A percentile compares a stretch with the other conserved stretches of the same genome.
Evolutionary conservation across 306 rosid genomes (phyloP).

Genomic region (Rubus parviflorus): DNA sequence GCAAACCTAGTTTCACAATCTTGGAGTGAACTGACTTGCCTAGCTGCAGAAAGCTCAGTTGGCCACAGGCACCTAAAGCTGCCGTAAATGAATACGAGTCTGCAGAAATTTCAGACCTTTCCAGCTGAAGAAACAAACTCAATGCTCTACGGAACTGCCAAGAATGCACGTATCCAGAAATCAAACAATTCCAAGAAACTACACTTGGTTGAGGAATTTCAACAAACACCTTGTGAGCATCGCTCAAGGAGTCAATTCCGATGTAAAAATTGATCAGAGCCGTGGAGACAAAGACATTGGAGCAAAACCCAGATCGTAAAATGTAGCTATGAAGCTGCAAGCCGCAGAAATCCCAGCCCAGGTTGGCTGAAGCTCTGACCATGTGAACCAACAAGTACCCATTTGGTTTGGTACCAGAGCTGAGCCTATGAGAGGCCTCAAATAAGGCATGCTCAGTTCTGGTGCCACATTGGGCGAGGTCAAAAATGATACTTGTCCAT

Average conservation of each 20-base stretch:
- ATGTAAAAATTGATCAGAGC: constrained; percentile 46
- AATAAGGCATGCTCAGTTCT: constrained; percentile 22
- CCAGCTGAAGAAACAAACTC: constrained; percentile 32
- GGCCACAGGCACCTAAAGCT: constrained; percentile 57
- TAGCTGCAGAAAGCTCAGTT: constrained; percentile 36
- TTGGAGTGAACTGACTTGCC: constrained; percentile 61
- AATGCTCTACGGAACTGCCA: constrained; percentile 49
- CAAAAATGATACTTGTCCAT: constrained; percentile 16
- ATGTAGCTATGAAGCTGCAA: constrained; percentile 55
- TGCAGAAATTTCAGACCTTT: constrained; percentile 42
- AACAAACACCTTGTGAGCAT: constrained; percentile 51
- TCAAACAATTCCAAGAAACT: constrained; percentile 67
- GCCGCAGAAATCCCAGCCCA: constrained; percentile 30
- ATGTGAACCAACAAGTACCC: constrained; percentile 49
- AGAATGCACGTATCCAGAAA: constrained; percentile 56
- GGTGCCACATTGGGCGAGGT: constrained; percentile 29
- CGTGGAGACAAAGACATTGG: constrained; percentile 39
- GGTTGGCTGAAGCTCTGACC: constrained; percentile 37
- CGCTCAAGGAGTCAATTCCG: constrained; percentile 19
- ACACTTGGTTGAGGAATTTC: constrained; percentile 51
- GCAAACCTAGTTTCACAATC: constrained; percentile 48
- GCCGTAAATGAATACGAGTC: constrained; percentile 56
- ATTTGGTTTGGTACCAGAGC: constrained; percentile 38
- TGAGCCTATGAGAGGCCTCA: constrained; percentile 32
- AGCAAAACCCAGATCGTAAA: constrained; percentile 53